phyloP scores from a whole-genome alignment of 1,139 yeast genomes.

The Sugiyamaella sp. region DNA sequence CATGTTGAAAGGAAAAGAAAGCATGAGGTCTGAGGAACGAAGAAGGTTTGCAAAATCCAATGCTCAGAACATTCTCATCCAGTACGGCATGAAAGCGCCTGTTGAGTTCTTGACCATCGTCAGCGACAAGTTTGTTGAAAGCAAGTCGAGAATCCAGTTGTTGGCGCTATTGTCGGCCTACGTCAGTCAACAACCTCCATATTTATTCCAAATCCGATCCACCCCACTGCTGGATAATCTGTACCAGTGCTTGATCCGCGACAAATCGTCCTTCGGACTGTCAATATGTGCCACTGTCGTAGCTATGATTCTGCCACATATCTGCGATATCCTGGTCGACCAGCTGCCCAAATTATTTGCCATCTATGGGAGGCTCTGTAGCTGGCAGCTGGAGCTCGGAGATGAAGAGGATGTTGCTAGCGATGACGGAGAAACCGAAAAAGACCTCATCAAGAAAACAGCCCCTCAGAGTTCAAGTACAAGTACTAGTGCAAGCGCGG shows the following conservation, averaged over 20 bases:
- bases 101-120: conserved; percentile 44
- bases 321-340: conserved; percentile 45
- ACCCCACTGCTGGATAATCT: conserved; percentile 50
- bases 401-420: conserved; percentile 12
- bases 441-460: neutral
- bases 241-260: conserved; percentile 50
- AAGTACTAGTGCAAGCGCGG: neutral
- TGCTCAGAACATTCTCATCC: conserved; percentile 47
- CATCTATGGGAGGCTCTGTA: conserved; percentile 51
- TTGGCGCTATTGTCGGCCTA: conserved; percentile 44
- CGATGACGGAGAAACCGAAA: conserved; percentile 22
- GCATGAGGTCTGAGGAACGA: conserved; percentile 47
- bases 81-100: conserved; percentile 48
- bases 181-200: conserved; percentile 40
- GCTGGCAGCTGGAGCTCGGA: conserved; percentile 41
- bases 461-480: neutral
- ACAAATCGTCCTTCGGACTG: conserved; percentile 50
- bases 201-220: conserved; percentile 44
- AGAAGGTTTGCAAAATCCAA: conserved; percentile 53
- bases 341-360: conserved; percentile 51
- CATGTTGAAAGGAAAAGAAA: conserved; percentile 18
- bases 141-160: conserved; percentile 44
- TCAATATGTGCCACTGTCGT: conserved; percentile 50
- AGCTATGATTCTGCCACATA: conserved; percentile 60
- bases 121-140: conserved; percentile 42